A percentile compares a stretch with the other conserved stretches of the same genome.
These are phyloP conservation scores for Penicillium sp. DNA, from an alignment of 2,329 filamentous ascomycete genomes.

Conservation along the genomic window DNA sequence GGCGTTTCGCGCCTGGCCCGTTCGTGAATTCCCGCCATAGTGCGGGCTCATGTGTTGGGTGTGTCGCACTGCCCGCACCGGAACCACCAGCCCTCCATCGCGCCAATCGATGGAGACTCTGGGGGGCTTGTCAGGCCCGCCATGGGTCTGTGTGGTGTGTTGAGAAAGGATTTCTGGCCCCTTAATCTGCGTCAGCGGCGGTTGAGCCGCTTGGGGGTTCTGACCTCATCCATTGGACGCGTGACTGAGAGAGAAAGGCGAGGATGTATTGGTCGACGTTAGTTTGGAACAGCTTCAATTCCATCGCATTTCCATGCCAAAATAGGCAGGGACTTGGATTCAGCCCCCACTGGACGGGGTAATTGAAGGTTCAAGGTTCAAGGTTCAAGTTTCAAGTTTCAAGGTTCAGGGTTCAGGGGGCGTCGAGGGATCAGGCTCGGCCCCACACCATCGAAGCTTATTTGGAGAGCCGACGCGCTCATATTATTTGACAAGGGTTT, in stretches of 20 bases:
- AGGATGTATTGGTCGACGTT: not conserved
- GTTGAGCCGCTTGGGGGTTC: not conserved
- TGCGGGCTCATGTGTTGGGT: too few species aligned
- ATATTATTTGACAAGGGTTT: too few species aligned
- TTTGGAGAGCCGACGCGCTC: too few species aligned
- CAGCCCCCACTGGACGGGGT: not conserved
- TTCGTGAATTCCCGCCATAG: too few species aligned
- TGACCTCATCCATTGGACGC: not conserved
- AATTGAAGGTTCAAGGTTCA: not conserved
- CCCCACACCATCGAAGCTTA: not conserved
- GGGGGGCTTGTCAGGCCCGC: not conserved
- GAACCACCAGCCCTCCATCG: not conserved
- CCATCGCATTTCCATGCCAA: not conserved
- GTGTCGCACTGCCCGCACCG: not conserved
- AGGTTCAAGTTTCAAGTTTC: not conserved
- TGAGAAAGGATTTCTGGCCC: not conserved
- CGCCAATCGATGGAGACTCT: not conserved
- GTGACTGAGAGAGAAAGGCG: not conserved
- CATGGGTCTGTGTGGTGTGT: not conserved
- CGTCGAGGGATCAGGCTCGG: not conserved
- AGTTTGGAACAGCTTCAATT: not conserved
- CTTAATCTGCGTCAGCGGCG: not conserved
- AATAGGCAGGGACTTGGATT: not conserved
- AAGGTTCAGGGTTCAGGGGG: not conserved
- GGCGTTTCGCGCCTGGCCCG: too few species aligned